These are phyloP conservation scores for Xylariaceae sp. DNA, from an alignment of 2,329 filamentous ascomycete species.

Conservation along the genomic window DNA sequence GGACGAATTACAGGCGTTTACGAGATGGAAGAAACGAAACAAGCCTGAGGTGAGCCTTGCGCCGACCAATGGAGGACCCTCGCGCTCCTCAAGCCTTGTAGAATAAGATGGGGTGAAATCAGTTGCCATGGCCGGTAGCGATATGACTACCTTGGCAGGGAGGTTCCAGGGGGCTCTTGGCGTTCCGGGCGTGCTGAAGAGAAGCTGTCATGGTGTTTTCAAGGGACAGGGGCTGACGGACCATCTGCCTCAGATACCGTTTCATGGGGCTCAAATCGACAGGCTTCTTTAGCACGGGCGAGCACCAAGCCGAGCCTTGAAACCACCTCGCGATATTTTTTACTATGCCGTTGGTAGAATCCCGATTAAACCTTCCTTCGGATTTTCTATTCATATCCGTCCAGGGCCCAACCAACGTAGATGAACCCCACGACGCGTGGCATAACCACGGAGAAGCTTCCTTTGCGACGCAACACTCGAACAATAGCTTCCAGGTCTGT, in stretches of 20 bases:
- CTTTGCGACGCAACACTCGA: neutral
- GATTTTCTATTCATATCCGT: constrained; percentile 15
- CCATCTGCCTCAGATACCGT: constrained; percentile 40
- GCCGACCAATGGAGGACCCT: constrained; percentile 26
- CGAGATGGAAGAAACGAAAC: constrained; percentile 35
- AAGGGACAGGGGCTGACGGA: constrained; percentile 28
- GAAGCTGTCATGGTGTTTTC: constrained; percentile 1
- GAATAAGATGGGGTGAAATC: constrained; percentile 34
- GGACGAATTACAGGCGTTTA: constrained; percentile 11
- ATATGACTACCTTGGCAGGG: constrained; percentile 23
- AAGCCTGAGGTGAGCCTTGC: constrained; percentile 23
- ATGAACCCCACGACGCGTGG: neutral
- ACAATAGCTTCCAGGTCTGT: neutral
- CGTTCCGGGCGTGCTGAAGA: constrained; percentile 3
- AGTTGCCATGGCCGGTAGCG: no score
- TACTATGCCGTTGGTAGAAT: constrained; percentile 31
- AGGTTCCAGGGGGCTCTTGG: constrained; percentile 24
- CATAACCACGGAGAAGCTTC: no score
- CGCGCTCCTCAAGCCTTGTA: constrained; percentile 19
- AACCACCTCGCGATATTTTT: constrained; percentile 29
- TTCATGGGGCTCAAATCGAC: constrained; percentile 32
- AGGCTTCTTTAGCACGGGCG: constrained; percentile 32
- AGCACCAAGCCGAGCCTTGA: constrained; percentile 38
- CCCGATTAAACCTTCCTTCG: neutral
- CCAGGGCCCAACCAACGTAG: constrained; percentile 9